phyloP scores from a whole-genome alignment of 2,329 filamentous ascomycete genomes.

The Fusarium brachygibbosum region DNA sequence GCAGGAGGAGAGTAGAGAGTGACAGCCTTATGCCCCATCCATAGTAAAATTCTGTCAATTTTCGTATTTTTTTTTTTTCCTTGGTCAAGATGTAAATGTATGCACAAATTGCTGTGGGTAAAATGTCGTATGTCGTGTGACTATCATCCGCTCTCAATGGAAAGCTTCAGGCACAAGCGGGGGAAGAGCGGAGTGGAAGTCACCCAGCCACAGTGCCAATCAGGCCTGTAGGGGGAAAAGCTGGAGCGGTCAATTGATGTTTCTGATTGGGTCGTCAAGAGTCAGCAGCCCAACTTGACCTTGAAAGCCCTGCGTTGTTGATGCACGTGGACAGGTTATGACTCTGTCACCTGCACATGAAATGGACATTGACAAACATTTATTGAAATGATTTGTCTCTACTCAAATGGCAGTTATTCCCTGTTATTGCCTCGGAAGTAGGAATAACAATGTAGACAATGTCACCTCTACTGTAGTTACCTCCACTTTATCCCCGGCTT shows the following conservation, averaged over 20 bases:
- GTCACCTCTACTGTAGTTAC: background rate
- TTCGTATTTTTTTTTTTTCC: constrained; percentile 22
- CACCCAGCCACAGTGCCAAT: constrained; percentile 15
- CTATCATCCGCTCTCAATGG: constrained; percentile 5
- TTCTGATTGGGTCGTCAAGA: constrained; percentile 26
- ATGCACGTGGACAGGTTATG: constrained; percentile 31
- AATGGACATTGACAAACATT: background rate
- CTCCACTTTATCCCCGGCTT: background rate
- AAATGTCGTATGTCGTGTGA: constrained; percentile 12
- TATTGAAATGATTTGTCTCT: background rate
- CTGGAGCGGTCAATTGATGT: constrained; percentile 34
- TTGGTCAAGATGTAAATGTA: too few relatives aligned
- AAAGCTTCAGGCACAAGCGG: constrained; percentile 14
- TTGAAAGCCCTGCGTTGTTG: constrained; percentile 16
- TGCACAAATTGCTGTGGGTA: background rate
- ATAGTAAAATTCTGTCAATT: constrained; percentile 8
- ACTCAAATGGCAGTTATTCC: background rate
- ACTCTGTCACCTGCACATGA: constrained; percentile 25
- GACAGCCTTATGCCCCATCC: too few relatives aligned
- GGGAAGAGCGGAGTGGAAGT: constrained; percentile 9
- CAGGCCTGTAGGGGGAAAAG: constrained; percentile 14
- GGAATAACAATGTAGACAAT: background rate
- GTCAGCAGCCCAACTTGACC: constrained; percentile 34
- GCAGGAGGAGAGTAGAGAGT: background rate
- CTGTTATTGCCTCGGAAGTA: background rate